Percentiles rank a stretch among this genome's conserved stretches.
These are phyloP conservation scores for Camillea tinctor DNA, from an alignment of 2,329 filamentous ascomycete species.

Conservation along the genomic window DNA sequence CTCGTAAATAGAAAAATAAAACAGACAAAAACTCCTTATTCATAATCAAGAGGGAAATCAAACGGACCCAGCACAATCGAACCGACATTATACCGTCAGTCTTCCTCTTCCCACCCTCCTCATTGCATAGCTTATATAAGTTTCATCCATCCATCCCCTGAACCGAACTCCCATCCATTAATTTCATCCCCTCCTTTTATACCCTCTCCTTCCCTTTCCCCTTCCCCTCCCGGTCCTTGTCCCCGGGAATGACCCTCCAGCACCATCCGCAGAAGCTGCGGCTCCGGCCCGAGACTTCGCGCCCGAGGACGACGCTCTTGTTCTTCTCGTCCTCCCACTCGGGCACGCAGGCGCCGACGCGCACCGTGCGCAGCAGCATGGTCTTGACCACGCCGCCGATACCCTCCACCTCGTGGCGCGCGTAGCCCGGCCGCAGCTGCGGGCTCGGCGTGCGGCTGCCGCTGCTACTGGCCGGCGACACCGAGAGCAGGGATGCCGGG, in stretches of 20 bases:
- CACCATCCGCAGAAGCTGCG: slow-evolving; percentile 96
- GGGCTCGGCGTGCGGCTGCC: slow-evolving; percentile 38
- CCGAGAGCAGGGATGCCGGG: slow-evolving; percentile 18
- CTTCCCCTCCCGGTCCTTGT: slow-evolving; percentile 39
- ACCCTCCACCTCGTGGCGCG: slow-evolving; percentile 85
- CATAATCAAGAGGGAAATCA: too few species aligned
- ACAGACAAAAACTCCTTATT: too few species aligned
- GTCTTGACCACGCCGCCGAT: slow-evolving; percentile 86
- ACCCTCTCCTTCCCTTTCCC: neutral
- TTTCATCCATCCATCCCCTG: too few species aligned
- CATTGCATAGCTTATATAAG: too few species aligned
- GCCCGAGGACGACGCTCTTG: slow-evolving; percentile 61
- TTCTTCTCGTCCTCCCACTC: slow-evolving; percentile 79
- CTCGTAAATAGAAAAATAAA: too few species aligned
- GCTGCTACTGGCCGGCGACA: slow-evolving; percentile 17
- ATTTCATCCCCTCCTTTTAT: neutral
- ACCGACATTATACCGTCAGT: too few species aligned
- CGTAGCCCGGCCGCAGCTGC: slow-evolving; percentile 69
- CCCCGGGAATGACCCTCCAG: slow-evolving; percentile 67
- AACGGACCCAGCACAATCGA: too few species aligned
- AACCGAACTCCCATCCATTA: too few species aligned
- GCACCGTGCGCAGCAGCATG: slow-evolving; percentile 79
- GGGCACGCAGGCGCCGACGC: slow-evolving; percentile 79
- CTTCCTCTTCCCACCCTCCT: too few species aligned
- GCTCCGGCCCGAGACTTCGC: slow-evolving; percentile 66